phyloP scores from a whole-genome alignment of 2,329 filamentous ascomycete genomes.

The Blumeriella jaapii region DNA sequence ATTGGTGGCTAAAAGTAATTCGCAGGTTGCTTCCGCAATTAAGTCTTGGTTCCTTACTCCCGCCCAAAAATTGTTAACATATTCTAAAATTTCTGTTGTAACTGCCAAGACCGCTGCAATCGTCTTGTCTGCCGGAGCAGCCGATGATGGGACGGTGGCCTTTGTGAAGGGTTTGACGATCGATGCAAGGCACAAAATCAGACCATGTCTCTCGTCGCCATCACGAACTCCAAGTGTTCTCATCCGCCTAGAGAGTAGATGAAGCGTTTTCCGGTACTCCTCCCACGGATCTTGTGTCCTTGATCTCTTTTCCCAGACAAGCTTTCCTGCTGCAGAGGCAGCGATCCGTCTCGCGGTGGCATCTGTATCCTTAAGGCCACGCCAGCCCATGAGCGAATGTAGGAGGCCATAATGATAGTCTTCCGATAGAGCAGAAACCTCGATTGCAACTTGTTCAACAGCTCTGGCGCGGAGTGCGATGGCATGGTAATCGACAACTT shows the following conservation, averaged over 20 bases:
- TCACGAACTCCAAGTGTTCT: constrained; percentile 34
- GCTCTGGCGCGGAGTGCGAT: constrained; percentile 81
- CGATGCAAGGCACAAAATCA: constrained; percentile 50
- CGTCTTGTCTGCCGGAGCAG: background rate
- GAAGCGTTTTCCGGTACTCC: background rate
- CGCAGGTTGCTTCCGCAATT: constrained; percentile 3
- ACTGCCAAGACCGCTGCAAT: background rate
- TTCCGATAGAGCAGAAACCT: constrained; percentile 52
- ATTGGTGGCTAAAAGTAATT: background rate
- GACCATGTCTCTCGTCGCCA: constrained; percentile 58
- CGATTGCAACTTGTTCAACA: constrained; percentile 62
- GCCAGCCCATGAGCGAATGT: constrained; percentile 66
- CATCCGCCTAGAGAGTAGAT: constrained; percentile 9
- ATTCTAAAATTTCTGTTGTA: background rate
- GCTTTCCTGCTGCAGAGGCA: constrained; percentile 53
- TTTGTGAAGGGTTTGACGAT: constrained; percentile 30
- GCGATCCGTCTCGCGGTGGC: constrained; percentile 60
- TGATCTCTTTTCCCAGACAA: constrained; percentile 30
- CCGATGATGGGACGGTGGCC: background rate
- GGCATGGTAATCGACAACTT: constrained; percentile 84
- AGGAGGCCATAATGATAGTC: constrained; percentile 59
- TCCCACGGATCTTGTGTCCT: background rate
- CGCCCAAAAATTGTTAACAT: background rate
- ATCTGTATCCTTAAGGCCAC: constrained; percentile 76
- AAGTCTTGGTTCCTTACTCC: background rate